Percentiles rank a stretch among this genome's conserved stretches.
These are phyloP conservation scores for Leucocoprinus sp. DNA, from an alignment of 768 basidiomycete genomes.

Conservation along the genomic window DNA sequence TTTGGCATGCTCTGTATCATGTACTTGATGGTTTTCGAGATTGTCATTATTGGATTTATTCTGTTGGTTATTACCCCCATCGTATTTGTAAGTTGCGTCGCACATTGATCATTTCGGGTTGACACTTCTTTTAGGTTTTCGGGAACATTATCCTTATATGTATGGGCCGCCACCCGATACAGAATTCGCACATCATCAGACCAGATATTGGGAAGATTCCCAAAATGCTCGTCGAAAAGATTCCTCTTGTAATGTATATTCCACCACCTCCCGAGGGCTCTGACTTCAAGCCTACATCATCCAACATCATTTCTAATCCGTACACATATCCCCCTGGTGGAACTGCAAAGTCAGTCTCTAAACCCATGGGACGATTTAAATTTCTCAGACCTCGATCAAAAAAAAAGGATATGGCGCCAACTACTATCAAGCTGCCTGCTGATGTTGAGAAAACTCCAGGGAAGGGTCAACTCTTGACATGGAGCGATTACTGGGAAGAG, in stretches of 20 bases:
- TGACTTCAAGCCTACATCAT: constrained; percentile 22
- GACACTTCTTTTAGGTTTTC: constrained; percentile 38
- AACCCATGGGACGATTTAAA: constrained; percentile 40
- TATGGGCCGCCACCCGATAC: constrained; percentile 72
- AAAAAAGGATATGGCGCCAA: constrained; percentile 11
- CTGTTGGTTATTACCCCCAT: constrained; percentile 77
- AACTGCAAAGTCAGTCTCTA: constrained; percentile 14
- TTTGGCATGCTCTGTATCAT: constrained; percentile 75
- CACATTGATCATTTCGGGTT: constrained; percentile 3
- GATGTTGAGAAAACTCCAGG: constrained; percentile 10
- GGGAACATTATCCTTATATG: constrained; percentile 77
- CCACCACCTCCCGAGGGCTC: constrained; percentile 60
- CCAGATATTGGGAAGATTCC: constrained; percentile 74
- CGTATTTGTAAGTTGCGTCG: constrained; percentile 50
- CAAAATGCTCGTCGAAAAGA: constrained; percentile 63
- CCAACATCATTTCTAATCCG: constrained; percentile 38
- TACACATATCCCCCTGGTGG: constrained; percentile 59
- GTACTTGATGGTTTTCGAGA: constrained; percentile 64
- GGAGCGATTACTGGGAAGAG: constrained; percentile 76
- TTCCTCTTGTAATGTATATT: constrained; percentile 81
- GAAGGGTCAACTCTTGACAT: constrained; percentile 34
- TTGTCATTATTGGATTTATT: constrained; percentile 64
- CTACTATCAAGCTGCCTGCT: constrained; percentile 4
- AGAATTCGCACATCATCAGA: constrained; percentile 63
- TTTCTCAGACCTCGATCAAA: constrained; percentile 36